Evolutionary conservation across 208 protist genomes (phyloP).

Genomic region (Leishmania tarentolae): DNA sequence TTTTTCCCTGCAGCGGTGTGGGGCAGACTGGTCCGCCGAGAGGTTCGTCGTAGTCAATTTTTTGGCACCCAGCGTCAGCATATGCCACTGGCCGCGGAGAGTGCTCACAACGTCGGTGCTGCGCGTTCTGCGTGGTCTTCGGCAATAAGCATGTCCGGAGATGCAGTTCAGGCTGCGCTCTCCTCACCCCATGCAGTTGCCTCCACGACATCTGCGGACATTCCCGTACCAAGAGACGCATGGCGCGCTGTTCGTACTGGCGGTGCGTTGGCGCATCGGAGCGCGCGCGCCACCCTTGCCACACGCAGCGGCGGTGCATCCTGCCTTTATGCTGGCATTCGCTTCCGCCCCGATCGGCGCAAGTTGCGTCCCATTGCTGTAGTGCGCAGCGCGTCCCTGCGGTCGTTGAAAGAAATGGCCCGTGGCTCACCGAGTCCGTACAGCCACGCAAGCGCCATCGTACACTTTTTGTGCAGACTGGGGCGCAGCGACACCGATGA

Average conservation of each 20-base stretch:
- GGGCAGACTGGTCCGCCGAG: conserved; percentile 43
- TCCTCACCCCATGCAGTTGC: background rate
- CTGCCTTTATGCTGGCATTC: conserved; percentile 58
- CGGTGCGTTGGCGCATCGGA: conserved; percentile 3
- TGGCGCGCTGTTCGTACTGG: conserved; percentile 6
- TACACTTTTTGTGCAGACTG: conserved; percentile 2
- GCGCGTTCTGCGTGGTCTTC: background rate
- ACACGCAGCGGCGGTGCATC: background rate
- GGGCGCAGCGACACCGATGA: background rate
- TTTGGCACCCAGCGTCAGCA: background rate
- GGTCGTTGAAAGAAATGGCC: conserved; percentile 27
- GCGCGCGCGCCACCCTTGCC: conserved; percentile 5
- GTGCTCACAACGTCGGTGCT: background rate
- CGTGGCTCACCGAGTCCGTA: conserved; percentile 27
- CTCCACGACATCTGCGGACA: background rate
- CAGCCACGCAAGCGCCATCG: conserved; percentile 1
- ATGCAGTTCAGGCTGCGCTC: background rate
- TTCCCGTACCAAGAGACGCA: background rate
- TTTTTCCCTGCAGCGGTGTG: conserved; percentile 64
- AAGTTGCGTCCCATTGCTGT: conserved; percentile 79
- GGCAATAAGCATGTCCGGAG: background rate
- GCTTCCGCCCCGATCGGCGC: conserved; percentile 55
- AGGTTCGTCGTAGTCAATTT: conserved; percentile 31
- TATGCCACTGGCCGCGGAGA: background rate
- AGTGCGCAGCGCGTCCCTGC: conserved; percentile 32